phyloP scores from a whole-genome alignment of 2,329 filamentous ascomycete genomes.

The Penicillium sp. region DNA sequence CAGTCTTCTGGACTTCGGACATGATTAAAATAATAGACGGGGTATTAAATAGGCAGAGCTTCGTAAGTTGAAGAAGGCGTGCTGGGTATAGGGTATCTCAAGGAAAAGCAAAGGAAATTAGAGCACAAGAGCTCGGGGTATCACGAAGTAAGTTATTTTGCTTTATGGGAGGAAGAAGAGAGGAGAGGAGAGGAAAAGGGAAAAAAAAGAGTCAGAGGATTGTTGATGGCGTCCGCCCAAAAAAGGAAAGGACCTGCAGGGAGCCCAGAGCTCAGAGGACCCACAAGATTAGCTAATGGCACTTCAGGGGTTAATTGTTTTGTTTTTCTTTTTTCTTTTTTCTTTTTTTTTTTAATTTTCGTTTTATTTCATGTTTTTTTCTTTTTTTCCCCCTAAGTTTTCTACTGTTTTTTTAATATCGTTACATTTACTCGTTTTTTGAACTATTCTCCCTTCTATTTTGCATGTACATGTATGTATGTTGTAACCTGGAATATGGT shows the following conservation, averaged over 20 bases:
- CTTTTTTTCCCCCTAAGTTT: background rate
- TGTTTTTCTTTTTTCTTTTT: background rate
- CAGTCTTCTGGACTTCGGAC: conserved; percentile 27
- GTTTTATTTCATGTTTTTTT: background rate
- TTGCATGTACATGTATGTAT: background rate
- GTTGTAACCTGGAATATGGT: background rate
- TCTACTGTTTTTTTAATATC: background rate
- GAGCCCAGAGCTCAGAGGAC: conserved; percentile 21
- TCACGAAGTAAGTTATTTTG: conserved; percentile 25
- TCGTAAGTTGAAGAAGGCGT: conserved; percentile 11
- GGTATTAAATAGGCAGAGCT: conserved; percentile 26
- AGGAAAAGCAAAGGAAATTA: conserved; percentile 29
- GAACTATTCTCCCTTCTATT: background rate
- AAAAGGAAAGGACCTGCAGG: conserved; percentile 28
- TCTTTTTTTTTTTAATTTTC: background rate
- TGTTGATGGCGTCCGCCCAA: conserved; percentile 20
- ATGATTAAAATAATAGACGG: conserved; percentile 28
- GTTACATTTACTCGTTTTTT: background rate
- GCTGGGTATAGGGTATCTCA: conserved; percentile 27
- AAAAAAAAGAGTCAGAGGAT: conserved; percentile 18
- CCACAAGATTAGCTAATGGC: conserved; percentile 19
- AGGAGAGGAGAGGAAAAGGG: conserved; percentile 21
- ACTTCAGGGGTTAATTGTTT: conserved; percentile 16
- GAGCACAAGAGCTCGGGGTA: conserved; percentile 29
- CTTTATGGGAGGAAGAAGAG: conserved; percentile 17